A percentile compares a stretch with the other conserved stretches of the same genome.
Conservation (phyloP, 2,329 filamentous ascomycete genomes). For the Ophiognomonia clavigignenti-juglandacearum region DNA sequence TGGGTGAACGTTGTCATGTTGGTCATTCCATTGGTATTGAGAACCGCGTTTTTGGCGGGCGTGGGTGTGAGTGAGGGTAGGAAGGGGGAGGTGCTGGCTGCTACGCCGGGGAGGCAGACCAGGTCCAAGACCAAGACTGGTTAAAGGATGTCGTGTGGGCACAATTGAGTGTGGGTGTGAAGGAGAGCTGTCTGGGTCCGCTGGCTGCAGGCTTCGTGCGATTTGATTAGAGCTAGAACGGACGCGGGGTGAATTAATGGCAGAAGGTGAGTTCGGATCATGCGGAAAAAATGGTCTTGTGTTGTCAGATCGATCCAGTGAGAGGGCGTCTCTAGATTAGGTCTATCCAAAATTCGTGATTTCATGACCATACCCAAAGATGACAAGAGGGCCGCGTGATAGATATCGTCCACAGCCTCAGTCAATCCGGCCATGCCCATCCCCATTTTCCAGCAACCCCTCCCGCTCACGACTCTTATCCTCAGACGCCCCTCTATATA, state of each 20-base stretch:
- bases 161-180: background rate
- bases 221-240: background rate
- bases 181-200: background rate
- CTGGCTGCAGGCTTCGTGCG: background rate
- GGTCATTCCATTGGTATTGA: slow-evolving; percentile 25
- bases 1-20: slow-evolving; percentile 31
- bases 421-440: slow-evolving; percentile 26
- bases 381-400: background rate
- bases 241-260: no score
- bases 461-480: slow-evolving; percentile 30
- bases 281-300: background rate
- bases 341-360: background rate
- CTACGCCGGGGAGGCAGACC: background rate
- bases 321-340: background rate
- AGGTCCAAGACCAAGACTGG: slow-evolving; percentile 12
- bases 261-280: background rate
- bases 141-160: background rate
- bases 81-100: background rate
- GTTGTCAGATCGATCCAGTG: background rate
- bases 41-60: slow-evolving; percentile 30
- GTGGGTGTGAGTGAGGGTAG: slow-evolving; percentile 22
- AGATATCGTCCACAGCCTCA: slow-evolving; percentile 11
- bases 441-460: slow-evolving; percentile 30
- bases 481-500: slow-evolving; percentile 50
- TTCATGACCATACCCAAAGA: background rate